Evolutionary conservation across 495 filamentous ascomycete species (phyloP).

Genomic region (Peziza echinospora): DNA sequence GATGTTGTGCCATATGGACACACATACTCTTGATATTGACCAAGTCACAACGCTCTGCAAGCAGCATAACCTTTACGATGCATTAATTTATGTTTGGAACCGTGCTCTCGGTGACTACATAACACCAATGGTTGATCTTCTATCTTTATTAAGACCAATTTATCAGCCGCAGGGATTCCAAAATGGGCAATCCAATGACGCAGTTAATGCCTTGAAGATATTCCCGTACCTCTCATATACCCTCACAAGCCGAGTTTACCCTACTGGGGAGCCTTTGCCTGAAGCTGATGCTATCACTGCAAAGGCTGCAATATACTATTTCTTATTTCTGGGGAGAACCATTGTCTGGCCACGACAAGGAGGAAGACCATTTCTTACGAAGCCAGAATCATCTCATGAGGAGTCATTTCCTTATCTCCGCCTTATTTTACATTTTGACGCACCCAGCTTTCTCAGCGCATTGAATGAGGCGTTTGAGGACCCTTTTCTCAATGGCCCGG

Average conservation of each 20-base stretch:
- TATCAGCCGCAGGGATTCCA: constrained; percentile 28
- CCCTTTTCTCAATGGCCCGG: constrained; percentile 48
- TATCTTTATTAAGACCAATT: constrained; percentile 44
- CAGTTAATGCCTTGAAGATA: constrained; percentile 61
- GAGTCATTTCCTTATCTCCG: constrained; percentile 65
- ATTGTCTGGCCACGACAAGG: constrained; percentile 40
- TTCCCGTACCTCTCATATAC: constrained; percentile 88
- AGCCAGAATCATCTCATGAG: constrained; percentile 27
- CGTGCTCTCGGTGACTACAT: constrained; percentile 73
- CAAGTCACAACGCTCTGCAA: constrained; percentile 81
- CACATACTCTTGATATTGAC: constrained; percentile 77
- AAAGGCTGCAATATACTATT: constrained; percentile 75
- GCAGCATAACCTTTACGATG: constrained; percentile 77
- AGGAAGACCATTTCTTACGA: constrained; percentile 31
- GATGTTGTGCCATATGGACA: constrained; percentile 81
- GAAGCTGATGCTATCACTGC: constrained; percentile 48
- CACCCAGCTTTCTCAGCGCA: constrained; percentile 80
- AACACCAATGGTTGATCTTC: constrained; percentile 66
- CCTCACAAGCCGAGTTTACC: constrained; percentile 79
- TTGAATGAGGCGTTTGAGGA: constrained; percentile 97
- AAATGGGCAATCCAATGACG: constrained; percentile 28
- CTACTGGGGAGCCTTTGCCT: constrained; percentile 51
- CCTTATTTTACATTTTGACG: constrained; percentile 66
- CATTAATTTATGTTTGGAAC: constrained; percentile 93
- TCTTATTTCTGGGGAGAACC: constrained; percentile 66